Base-by-base conservation (phyloP, 2,329 filamentous ascomycete genomes). In the Neofusicoccum cordaticola region DNA sequence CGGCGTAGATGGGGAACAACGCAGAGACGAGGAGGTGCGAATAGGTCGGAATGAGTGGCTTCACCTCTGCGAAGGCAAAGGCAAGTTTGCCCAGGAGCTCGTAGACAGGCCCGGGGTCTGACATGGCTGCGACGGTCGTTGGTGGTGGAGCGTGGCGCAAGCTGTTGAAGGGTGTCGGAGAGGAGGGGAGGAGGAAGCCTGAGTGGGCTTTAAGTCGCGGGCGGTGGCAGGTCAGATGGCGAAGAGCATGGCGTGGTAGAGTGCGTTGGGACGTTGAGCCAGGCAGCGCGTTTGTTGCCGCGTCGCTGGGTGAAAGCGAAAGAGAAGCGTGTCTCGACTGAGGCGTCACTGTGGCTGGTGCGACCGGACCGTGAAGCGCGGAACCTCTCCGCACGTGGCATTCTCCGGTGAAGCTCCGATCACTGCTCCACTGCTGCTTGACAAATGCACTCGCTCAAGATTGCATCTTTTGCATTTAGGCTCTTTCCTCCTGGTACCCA, bases 1-100 rank as follows among this genome's bases (percentile, higher is more conserved):
- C 91, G 4, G 92, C 84, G 77, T 91, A 95, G 73, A 97, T 96
- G 62, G 93, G 91, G 67, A 90, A 88, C 15, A 97, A 77, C 13
- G 93, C 89, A 34, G 91, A 89, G 66, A 88, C 72, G 62, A 90
- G 78, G 12, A 90, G 79, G 74, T 90, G 88, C 0, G 82, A 71
- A 70, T 88, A 85, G 11, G 85, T 86, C 13, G 84, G 84, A 34
- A 88, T 68, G 70, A 77, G 72, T 2, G 77, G 75, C 60, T 76
- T 76, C 41, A 74, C 66, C 22, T 72, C 67, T 19, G 77, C 72
- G 65, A 83, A 81, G 60, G 82, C 78, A 68, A 81, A 81, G 67
- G 80, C 74, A 39, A 75, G 70, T 57, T 75, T 74, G 42, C 78
- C 79, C 44, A 81, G 68, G 44, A 78, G 68, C 71, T 80, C 75